Percentiles rank a stretch among this genome's conserved stretches.
These are phyloP conservation scores for Carnegiea gigantea DNA, from an alignment of 179 eudicot genomes.

Conservation along the genomic window DNA sequence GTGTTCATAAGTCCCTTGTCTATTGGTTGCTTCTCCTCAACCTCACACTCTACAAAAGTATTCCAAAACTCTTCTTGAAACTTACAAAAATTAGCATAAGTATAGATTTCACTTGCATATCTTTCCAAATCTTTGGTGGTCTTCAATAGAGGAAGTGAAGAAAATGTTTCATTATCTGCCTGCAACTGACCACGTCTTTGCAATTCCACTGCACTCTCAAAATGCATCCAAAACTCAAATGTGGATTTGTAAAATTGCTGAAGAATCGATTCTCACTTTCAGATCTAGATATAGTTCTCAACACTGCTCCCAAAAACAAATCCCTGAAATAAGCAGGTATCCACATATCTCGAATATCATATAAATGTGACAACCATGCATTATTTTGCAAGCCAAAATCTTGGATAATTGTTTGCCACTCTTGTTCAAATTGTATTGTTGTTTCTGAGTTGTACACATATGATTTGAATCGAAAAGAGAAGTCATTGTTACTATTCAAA, in stretches of 20 bases:
- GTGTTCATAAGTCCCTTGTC: not conserved
- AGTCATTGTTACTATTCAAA: not conserved
- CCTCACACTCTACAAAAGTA: not conserved
- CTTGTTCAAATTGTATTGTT: no score
- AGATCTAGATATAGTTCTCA: not conserved
- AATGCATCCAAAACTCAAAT: not conserved
- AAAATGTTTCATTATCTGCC: not conserved
- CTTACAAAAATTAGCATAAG: no score
- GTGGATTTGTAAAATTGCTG: not conserved
- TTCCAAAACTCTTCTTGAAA: not conserved
- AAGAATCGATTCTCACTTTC: not conserved
- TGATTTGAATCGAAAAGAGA: not conserved
- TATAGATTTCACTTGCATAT: not conserved
- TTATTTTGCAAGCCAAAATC: no score
- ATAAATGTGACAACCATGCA: no score
- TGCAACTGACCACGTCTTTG: not conserved
- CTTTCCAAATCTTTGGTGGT: not conserved
- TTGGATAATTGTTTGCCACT: not conserved
- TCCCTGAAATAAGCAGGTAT: not conserved
- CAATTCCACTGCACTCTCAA: not conserved
- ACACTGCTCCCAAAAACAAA: not conserved
- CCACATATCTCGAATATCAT: not conserved
- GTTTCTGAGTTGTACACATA: no score
- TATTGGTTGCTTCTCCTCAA: not conserved
- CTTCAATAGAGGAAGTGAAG: not conserved